Evolutionary conservation across 768 basidiomycete species (phyloP).

Genomic region (Tricholoma saponaceum): DNA sequence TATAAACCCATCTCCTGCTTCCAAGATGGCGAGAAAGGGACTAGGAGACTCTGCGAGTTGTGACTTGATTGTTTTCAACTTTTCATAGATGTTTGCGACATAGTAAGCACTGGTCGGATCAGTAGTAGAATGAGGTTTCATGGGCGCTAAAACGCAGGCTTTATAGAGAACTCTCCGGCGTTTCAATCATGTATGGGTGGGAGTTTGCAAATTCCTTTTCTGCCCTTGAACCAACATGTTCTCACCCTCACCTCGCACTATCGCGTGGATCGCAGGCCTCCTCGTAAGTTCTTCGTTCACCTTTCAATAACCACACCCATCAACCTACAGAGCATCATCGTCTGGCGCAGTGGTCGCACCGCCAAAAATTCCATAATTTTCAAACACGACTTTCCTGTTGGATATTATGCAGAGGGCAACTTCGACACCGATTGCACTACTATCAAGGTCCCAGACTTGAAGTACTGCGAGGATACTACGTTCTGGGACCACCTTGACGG

Average conservation of each 20-base stretch:
- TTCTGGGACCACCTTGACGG: conserved; percentile 59
- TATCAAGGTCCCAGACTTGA: conserved; percentile 34
- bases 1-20: too few relatives aligned
- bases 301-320: background rate
- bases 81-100: too few relatives aligned
- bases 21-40: too few relatives aligned
- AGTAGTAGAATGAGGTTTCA: too few relatives aligned
- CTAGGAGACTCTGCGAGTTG: too few relatives aligned
- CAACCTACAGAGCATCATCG: conserved; percentile 32
- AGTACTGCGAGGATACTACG: conserved; percentile 60
- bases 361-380: conserved; percentile 37
- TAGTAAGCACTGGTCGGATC: too few relatives aligned
- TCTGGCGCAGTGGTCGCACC: conserved; percentile 42
- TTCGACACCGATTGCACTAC: conserved; percentile 42
- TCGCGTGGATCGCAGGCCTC: conserved; percentile 12
- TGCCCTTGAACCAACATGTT: conserved; percentile 9
- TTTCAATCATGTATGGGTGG: too few relatives aligned
- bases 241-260: conserved; percentile 9
- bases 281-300: conserved; percentile 9
- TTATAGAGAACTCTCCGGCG: too few relatives aligned
- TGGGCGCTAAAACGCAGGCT: too few relatives aligned
- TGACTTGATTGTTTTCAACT: too few relatives aligned
- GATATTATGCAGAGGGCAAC: conserved; percentile 50
- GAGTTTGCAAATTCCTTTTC: background rate
- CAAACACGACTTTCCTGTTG: conserved; percentile 40